Evolutionary conservation across 768 basidiomycete species (phyloP), one percentile per base, ranked within the genome.

Genomic region (Leucosporidium creatinivorum): DNA sequence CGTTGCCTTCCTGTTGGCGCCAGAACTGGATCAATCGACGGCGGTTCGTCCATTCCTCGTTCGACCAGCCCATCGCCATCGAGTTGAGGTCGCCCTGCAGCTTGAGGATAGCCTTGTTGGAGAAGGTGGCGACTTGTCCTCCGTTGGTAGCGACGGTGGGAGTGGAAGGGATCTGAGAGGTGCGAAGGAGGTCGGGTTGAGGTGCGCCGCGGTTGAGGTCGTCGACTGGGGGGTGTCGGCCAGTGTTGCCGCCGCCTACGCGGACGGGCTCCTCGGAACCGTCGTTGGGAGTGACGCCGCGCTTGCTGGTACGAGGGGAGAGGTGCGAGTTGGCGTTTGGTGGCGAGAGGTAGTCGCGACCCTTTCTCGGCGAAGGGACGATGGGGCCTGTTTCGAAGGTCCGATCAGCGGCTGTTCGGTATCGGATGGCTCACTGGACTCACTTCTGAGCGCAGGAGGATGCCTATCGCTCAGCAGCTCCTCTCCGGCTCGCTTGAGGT

Each of bases 1-100:
- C 83, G 64, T 85, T 83, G 30, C 89, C 89, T 62, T 89, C 86
- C 77, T 88, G 89, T 12, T 87, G 78, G 65, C 91, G 86, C 72
- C 83, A 81, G 78, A 97, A 94, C 58, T 88, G 87, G 54, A 97
- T 89, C 48, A 98, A 86, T 52, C 93, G 86, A 58, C 94, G 85
- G 5, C 88, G 86, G 4, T 82, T 81, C 21, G 80, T 76, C 65
- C 85, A 77, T 76, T 97, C 94, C 28, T 87, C 82, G 19, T 82
- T 79, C 21, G 71, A 78, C 80, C 80, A 81, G 31, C 79, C 80
- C 60, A 80, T 76, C 6, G 79, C 77, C 79, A 81, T 80, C 33
- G 74, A 67, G 64, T 78, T 75, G 55, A 81, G 72, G 73, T 81
- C 78, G 25, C 77, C 77, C 15, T 75, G 70, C 6, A 80, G 73